These are phyloP conservation scores for Cymbopogon flexuosus DNA, from an alignment of 202 grass and related monocot species.

Conservation along the genomic window DNA sequence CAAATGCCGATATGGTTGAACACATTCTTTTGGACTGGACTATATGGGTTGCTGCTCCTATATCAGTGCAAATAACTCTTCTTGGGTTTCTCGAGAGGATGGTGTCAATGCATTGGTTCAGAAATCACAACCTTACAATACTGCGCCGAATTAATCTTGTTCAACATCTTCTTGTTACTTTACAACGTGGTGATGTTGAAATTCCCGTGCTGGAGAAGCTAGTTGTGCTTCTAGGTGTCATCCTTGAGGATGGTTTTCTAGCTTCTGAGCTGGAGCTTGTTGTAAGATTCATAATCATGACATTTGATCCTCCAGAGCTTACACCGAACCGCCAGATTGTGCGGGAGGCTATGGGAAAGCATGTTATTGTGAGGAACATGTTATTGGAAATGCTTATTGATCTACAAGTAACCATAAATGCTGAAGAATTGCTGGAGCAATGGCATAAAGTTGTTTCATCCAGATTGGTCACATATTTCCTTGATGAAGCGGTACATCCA, in stretches of 20 bases:
- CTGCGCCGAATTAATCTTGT: constrained; percentile 95
- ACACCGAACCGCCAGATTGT: constrained; percentile 60
- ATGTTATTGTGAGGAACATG: constrained; percentile 98
- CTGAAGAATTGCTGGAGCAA: constrained; percentile 91
- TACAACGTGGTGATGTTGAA: constrained; percentile 98
- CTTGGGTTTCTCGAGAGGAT: constrained; percentile 95
- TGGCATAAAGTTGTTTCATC: constrained; percentile 99
- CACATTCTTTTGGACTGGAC: constrained; percentile 98
- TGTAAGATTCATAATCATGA: constrained; percentile 98
- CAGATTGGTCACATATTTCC: constrained; percentile 87
- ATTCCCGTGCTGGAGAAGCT: constrained; percentile 90
- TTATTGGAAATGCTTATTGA: constrained; percentile 98
- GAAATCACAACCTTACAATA: constrained; percentile 96
- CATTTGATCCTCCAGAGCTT: constrained; percentile 88
- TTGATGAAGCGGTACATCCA: constrained; percentile 96
- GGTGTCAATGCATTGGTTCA: constrained; percentile 99
- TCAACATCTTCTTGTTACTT: constrained; percentile 94
- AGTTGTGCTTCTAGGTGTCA: constrained; percentile 96
- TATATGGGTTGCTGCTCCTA: constrained; percentile 86
- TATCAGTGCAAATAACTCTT: constrained; percentile 94
- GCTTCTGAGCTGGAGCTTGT: constrained; percentile 92
- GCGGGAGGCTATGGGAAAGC: constrained; percentile 90
- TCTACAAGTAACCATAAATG: constrained; percentile 85
- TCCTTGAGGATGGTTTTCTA: constrained; percentile 98
- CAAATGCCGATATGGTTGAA: constrained; percentile 99